phyloP scores from a whole-genome alignment of 306 rosid species.

The Vigna mungo region DNA sequence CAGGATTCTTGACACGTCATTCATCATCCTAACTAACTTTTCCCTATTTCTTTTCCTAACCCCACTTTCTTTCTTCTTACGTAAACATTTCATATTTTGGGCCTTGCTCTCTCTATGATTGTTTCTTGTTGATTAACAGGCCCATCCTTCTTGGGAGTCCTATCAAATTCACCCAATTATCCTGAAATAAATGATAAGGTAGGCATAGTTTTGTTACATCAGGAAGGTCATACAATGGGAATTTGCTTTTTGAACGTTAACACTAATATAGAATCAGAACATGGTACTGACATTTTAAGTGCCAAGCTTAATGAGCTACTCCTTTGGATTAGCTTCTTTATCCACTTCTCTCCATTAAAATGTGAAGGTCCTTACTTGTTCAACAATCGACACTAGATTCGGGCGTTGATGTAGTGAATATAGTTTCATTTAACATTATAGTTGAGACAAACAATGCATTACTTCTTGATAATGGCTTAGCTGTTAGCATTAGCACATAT shows the following conservation, averaged over 20 bases:
- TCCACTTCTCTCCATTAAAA: neutral
- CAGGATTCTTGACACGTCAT: too few species aligned
- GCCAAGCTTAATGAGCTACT: neutral
- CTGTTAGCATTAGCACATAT: neutral
- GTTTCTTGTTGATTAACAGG: too few species aligned
- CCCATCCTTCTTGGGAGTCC: too few species aligned
- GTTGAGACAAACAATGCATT: neutral
- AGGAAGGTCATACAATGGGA: neutral
- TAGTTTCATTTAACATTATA: neutral
- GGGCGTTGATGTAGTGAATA: neutral
- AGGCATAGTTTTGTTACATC: constrained; percentile 32
- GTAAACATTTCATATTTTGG: too few species aligned
- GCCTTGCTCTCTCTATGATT: too few species aligned
- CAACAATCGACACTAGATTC: neutral
- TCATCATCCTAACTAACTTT: too few species aligned
- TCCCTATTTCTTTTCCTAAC: too few species aligned
- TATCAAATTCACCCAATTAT: constrained; percentile 71
- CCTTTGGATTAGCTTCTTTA: neutral
- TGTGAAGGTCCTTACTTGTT: neutral
- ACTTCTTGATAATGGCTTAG: neutral
- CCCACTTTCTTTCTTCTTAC: too few species aligned
- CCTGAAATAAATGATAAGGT: constrained; percentile 77
- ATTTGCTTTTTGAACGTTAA: too few species aligned
- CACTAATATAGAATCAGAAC: neutral
- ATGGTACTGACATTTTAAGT: neutral